Evolutionary conservation across 768 basidiomycete species (phyloP).

Genomic region (Tephrocybe rancida): DNA sequence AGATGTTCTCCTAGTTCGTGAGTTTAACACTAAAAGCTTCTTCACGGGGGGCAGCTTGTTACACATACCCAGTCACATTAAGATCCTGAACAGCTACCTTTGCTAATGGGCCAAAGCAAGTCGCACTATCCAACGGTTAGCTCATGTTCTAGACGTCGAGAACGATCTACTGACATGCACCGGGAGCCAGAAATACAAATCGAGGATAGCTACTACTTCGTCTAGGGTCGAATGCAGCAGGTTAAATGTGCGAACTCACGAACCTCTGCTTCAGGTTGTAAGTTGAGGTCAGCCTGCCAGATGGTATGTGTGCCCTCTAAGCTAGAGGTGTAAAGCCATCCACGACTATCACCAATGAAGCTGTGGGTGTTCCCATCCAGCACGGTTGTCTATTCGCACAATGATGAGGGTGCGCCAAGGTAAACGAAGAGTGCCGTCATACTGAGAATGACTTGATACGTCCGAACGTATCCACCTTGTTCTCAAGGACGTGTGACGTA

Average conservation of each 20-base stretch:
- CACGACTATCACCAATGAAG: slow-evolving; percentile 53
- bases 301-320: slow-evolving; percentile 7
- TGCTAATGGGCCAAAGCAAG: slow-evolving; percentile 55
- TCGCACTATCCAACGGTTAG: slow-evolving; percentile 40
- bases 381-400: slow-evolving; percentile 30
- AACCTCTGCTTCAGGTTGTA: slow-evolving; percentile 42
- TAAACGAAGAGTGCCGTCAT: slow-evolving; percentile 13
- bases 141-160: not conserved
- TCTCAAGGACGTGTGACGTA: slow-evolving; percentile 33
- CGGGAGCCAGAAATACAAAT: slow-evolving; percentile 46
- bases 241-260: slow-evolving; percentile 5
- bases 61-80: slow-evolving; percentile 38
- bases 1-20: slow-evolving; percentile 33
- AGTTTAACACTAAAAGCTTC: slow-evolving; percentile 11
- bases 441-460: slow-evolving; percentile 52
- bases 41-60: not conserved
- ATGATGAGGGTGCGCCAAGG: not conserved
- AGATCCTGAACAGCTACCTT: slow-evolving; percentile 53
- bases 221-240: not conserved
- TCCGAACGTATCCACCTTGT: slow-evolving; percentile 35
- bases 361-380: slow-evolving; percentile 32
- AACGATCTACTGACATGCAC: slow-evolving; percentile 45
- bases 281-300: slow-evolving; percentile 48
- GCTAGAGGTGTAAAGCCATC: slow-evolving; percentile 49
- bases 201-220: slow-evolving; percentile 46